Evolutionary conservation across 2,329 filamentous ascomycete genomes (phyloP), one percentile per base, ranked within the genome.

Genomic region (Clarireedia paspali): DNA sequence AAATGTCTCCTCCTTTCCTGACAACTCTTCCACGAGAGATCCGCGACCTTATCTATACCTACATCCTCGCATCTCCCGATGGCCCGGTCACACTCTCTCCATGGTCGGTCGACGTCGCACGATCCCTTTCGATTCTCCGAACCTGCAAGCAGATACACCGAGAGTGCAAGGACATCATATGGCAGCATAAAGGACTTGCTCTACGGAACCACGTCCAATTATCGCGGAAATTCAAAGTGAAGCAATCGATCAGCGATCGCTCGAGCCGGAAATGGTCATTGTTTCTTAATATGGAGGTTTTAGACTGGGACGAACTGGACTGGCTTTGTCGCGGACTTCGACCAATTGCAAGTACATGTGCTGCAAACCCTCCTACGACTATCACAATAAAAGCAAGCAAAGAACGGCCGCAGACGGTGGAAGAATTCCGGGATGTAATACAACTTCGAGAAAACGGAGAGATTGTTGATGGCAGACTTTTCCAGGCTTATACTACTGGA

Each of bases 121-220:
- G 50, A 12, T 67, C 65, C 12, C 56, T 67, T 36, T 62, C 60
- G 4, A 56, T 68, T 17, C 57, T 68, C 10, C 61, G 64, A 54
- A 66, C 62, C 23, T 68, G 65, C 59, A 67, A 62, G 46, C 66
- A 67, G 50, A 60, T 68, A 44, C 63, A 66, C 17, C 47, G 61
- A 49, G 66, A 68, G 58, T 64, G 62, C 57, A 68, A 67, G 50
- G 64, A 66, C 26, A 60, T 66, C 14, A 65, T 67, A 15, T 67
- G 64, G 64, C 40, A 53, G 23, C 62, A 66, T 44, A 66, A 63
- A 30, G 55, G 60, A 4, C 60, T 68, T 6, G 50, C 44, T 40
- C 50, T 67, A 20, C 60, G 58, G 9, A 45, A 45, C 4, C n/a
- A 45, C 5, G 20, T 45, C 20, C 42, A 24, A 10, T 45, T 45